These are phyloP conservation scores for Penicillium arizonense DNA, from an alignment of 495 filamentous ascomycete species.

Conservation along the genomic window DNA sequence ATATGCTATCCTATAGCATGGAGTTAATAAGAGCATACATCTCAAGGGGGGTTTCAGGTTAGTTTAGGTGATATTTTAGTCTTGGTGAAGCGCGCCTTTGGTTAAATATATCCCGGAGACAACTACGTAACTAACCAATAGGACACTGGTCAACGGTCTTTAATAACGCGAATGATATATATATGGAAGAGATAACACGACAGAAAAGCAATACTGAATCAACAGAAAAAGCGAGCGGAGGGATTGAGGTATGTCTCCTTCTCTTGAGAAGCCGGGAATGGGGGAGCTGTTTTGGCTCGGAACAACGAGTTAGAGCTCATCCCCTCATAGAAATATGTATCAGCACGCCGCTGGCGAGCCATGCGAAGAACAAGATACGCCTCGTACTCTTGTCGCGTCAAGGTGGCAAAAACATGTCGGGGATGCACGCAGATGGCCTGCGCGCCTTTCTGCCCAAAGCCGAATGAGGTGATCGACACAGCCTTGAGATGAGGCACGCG, in stretches of 20 bases:
- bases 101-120: too few species aligned
- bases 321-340: not conserved
- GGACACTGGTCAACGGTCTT: too few species aligned
- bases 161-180: too few species aligned
- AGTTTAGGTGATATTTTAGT: too few species aligned
- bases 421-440: constrained; percentile 96
- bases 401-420: constrained; percentile 87
- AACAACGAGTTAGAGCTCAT: not conserved
- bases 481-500: constrained; percentile 97
- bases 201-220: not conserved
- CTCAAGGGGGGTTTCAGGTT: too few species aligned
- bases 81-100: too few species aligned
- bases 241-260: not conserved
- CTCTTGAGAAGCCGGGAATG: not conserved
- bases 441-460: constrained; percentile 97
- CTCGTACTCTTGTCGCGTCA: constrained; percentile 78
- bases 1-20: too few species aligned
- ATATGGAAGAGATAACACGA: not conserved
- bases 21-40: too few species aligned
- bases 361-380: constrained; percentile 47
- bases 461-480: constrained; percentile 97
- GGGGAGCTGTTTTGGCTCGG: not conserved
- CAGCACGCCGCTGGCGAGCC: not conserved
- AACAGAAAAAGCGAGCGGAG: not conserved
- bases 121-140: too few species aligned